Percentiles rank a stretch among this genome's conserved stretches.
These are phyloP conservation scores for Fraxinus sp. DNA, from an alignment of 305 asterid species.

Conservation along the genomic window DNA sequence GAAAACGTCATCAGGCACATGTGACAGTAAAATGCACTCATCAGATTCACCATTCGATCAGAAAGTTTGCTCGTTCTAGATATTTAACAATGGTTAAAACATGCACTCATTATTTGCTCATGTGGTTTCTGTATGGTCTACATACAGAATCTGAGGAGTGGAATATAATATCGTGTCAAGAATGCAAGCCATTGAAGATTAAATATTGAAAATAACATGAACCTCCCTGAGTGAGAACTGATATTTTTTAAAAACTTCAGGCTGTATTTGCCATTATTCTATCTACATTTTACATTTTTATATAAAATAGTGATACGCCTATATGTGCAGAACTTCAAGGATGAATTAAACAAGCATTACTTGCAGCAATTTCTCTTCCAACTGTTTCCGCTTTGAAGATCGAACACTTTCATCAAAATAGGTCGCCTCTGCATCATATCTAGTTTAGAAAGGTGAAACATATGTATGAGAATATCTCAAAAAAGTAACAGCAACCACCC, in stretches of 20 bases:
- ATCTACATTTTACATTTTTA: background rate
- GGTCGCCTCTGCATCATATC: constrained; percentile 52
- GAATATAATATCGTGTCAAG: background rate
- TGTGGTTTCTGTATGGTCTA: background rate
- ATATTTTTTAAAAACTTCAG: background rate
- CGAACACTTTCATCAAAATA: constrained; percentile 53
- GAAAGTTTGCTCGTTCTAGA: background rate
- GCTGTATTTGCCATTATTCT: background rate
- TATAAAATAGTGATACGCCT: background rate
- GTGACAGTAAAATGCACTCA: background rate
- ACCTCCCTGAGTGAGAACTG: background rate
- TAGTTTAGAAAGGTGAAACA: constrained; percentile 14
- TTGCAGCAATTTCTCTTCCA: constrained; percentile 52
- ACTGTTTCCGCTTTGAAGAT: constrained; percentile 39
- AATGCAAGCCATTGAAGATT: background rate
- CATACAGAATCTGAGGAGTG: background rate
- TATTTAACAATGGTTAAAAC: background rate
- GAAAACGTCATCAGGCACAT: background rate
- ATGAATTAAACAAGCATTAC: constrained; percentile 33
- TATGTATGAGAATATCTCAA: background rate
- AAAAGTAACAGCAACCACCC: background rate
- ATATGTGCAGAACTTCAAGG: background rate
- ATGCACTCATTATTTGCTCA: background rate
- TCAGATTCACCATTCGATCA: background rate
- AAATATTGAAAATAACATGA: background rate